phyloP scores from a whole-genome alignment of 345 rosid genomes.

The Clausena lansium region DNA sequence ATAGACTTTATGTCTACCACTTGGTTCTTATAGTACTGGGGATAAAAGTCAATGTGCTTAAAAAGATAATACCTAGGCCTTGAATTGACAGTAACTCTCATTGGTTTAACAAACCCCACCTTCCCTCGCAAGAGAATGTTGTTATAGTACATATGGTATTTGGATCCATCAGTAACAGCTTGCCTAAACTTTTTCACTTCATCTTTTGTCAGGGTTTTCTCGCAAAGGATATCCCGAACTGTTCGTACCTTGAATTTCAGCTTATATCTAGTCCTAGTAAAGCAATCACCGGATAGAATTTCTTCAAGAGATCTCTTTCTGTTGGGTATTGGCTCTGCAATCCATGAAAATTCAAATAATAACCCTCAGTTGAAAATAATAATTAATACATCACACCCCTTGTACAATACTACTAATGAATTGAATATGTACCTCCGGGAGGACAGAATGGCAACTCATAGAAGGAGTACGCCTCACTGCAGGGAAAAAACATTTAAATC shows the following conservation, averaged over 20 bases:
- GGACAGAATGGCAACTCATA: not conserved
- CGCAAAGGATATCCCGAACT: not conserved
- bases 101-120: not conserved
- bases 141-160: not conserved
- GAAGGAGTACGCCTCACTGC: not conserved
- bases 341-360: not conserved
- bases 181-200: not conserved
- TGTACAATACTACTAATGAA: too few species aligned
- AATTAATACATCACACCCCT: too few species aligned
- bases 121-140: not conserved
- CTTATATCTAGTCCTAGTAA: not conserved
- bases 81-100: too few species aligned
- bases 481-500: not conserved
- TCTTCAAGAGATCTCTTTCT: not conserved
- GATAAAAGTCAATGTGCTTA: not conserved
- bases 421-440: not conserved
- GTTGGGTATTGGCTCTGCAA: not conserved
- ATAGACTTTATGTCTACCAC: not conserved
- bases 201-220: not conserved
- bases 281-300: not conserved
- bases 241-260: not conserved
- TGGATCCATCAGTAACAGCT: not conserved
- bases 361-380: too few species aligned
- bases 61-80: not conserved
- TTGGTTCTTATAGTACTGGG: not conserved